Evolutionary conservation across 208 protist genomes (phyloP), one percentile per base, ranked within the genome.

Genomic region (Leishmania tarentolae): DNA sequence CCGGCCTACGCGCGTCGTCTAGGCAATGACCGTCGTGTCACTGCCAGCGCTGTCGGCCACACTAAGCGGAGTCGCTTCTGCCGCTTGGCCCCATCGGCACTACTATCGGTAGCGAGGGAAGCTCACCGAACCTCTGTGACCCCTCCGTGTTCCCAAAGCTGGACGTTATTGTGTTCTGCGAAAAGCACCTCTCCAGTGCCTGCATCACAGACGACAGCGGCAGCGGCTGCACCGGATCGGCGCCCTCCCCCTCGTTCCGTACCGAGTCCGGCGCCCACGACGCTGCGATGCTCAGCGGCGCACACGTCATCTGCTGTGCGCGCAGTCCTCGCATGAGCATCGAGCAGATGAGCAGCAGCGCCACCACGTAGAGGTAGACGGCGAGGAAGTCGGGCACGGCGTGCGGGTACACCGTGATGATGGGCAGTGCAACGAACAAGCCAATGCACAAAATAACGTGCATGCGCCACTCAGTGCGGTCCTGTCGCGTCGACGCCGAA

Each of bases 381-480:
- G 82, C 76, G 15, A 90, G 76, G 68, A 86, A 83, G 56, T 77
- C 81, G 31, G 90, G 86, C 28, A 91, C 75, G 19, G 85, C 81
- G 56, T 88, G 78, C 15, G 88, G 86, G 79, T 93, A 93, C 7
- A 91, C 50, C 6, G 84, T 90, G 53, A 93, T 66, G 21, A 93
- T 84, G 42, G 88, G 86, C 24, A 91, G 61, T 24, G 83, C 75
- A 13, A 86, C 59, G 6, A 91, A 73, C 28, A 85, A 24, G 2
- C 71, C 83, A 42, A 86, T 70, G 80, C 75, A 76, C 28, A 91
- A 44, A 50, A 88, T 86, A 13, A 91, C 56, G 63, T 90, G 80
- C 81, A 90, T 73, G 31, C 87, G 89, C 89, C 89, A 92, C 50
- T 84, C 82, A 46, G 76, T 42, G n/a, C 89, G 84, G 42, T 87